Base-by-base conservation (phyloP, 306 rosid species). In the Quercus wislizeni region DNA sequence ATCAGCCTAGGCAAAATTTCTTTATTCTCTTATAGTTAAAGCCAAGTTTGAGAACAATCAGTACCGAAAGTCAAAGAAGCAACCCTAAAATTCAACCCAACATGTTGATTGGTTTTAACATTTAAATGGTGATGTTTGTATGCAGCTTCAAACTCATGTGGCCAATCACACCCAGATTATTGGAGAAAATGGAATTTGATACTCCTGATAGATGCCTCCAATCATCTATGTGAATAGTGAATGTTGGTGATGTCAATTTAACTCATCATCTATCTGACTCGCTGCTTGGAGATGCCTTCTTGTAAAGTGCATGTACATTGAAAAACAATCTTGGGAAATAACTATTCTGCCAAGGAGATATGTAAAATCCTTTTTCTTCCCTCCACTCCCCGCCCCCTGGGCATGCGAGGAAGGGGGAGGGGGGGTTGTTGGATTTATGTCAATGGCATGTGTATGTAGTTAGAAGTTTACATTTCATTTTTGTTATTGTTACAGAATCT, bases 41-140 rank as follows among this genome's bases (percentile, higher is more conserved):
- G 97, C 98, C 67, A 86, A 75, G 82, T 90, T 82, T 84, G 97
- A 95, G 91, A 95, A 95, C 81, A 91, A 90, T 79, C 82, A 93
- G 52, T 91, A 86, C 71, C 86, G 17, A 82, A 91, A 84, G 87
- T 95, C 97, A 2, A 91, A 89, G 84, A 92, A 85, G 87, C 88
- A 89, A 76, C 85, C 97, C 67, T 91, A 89, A 81, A 46, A 76
- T 80, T 94, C 99, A 74, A 81, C 83, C 76, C 72, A 89, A 65
- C 92, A 81, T 88, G 95, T 94, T 3, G 97, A 90, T 83, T 91
- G 93, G 91, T 89, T 86, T 85, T 94, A 90, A 82, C 20, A 51
- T 67, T 33, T 64, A 74, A 64, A 43, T 59, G 30, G 10, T 21
- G 46, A n/a, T 6, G 27, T 31, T 49, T 21, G 28, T 49, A 72